phyloP scores from a whole-genome alignment of 768 basidiomycete species.

The Trametes gibbosa region DNA sequence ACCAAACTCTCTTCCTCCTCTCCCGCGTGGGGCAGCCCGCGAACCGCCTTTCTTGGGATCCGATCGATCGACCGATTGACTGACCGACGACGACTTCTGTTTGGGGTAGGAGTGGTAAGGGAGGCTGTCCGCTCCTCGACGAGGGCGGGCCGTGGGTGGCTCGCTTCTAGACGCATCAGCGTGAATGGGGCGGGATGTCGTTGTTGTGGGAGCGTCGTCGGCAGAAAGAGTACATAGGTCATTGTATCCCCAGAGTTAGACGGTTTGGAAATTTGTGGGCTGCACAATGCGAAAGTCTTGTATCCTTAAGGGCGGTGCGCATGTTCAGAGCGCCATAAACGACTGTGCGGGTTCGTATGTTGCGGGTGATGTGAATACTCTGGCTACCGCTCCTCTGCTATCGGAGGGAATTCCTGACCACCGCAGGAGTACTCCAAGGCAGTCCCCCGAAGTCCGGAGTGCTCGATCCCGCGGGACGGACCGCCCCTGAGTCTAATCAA shows the following conservation, averaged over 20 bases:
- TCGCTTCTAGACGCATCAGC: not conserved
- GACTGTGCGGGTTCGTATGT: no score
- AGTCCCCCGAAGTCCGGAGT: no score
- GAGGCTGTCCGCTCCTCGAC: slow-evolving; percentile 9
- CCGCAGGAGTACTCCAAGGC: no score
- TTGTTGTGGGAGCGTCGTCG: not conserved
- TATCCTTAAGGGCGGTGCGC: slow-evolving; percentile 3
- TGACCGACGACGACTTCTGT: not conserved
- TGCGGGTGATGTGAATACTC: no score
- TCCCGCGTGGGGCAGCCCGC: slow-evolving; percentile 7
- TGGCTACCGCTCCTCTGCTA: no score
- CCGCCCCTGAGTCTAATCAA: no score
- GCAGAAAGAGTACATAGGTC: slow-evolving; percentile 1
- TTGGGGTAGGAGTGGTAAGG: not conserved
- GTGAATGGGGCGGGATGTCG: not conserved
- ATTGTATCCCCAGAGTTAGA: slow-evolving; percentile 16
- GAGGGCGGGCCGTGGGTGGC: slow-evolving; percentile 11
- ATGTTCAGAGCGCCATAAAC: not conserved
- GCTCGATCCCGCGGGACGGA: no score
- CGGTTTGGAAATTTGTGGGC: slow-evolving; percentile 5
- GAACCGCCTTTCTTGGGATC: slow-evolving; percentile 2
- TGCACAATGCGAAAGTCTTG: slow-evolving; percentile 16
- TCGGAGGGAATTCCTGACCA: no score
- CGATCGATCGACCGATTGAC: not conserved
- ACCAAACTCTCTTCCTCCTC: not conserved